Evolutionary conservation across 2,329 filamentous ascomycete genomes (phyloP).

Genomic region (Colletotrichum melonis): DNA sequence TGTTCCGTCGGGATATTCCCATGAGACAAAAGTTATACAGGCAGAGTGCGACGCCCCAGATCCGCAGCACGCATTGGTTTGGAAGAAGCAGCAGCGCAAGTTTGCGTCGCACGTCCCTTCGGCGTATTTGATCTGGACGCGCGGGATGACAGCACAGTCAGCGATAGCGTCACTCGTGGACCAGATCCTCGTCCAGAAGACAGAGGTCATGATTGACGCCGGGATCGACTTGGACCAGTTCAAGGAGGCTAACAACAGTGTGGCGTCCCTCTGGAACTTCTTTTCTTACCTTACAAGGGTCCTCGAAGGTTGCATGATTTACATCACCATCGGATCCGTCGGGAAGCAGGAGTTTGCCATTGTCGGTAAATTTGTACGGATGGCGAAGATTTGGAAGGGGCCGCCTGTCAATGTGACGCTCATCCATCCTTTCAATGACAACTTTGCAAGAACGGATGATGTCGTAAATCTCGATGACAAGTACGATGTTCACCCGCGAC

Average conservation of each 20-base stretch:
- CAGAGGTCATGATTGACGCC: conserved; percentile 37
- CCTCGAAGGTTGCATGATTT: conserved; percentile 40
- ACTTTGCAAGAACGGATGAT: conserved; percentile 37
- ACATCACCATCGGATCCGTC: conserved; percentile 42
- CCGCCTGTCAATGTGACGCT: conserved; percentile 41
- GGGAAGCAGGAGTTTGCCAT: conserved; percentile 41
- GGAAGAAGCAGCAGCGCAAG: conserved; percentile 39
- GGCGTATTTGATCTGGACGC: conserved; percentile 42
- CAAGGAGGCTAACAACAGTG: conserved; percentile 34
- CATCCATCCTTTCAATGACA: conserved; percentile 42
- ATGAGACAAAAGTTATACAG: conserved; percentile 38
- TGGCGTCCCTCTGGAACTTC: conserved; percentile 39
- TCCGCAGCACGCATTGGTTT: conserved; percentile 42
- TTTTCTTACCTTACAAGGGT: conserved; percentile 37
- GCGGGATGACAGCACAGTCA: conserved; percentile 43
- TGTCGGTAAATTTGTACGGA: conserved; percentile 40
- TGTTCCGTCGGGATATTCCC: conserved; percentile 39
- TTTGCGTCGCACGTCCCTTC: conserved; percentile 38
- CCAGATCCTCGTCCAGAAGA: conserved; percentile 42
- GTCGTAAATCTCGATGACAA: conserved; percentile 42
- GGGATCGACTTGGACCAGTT: conserved; percentile 38
- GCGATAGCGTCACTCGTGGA: conserved; percentile 41
- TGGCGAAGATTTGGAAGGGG: conserved; percentile 40
- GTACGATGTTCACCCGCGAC: conserved; percentile 43
- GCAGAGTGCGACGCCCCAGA: conserved; percentile 44